A percentile compares a stretch with the other conserved stretches of the same genome.
Evolutionary conservation across 805 yeast genomes (phyloP).

Genomic region (Candida anglica): DNA sequence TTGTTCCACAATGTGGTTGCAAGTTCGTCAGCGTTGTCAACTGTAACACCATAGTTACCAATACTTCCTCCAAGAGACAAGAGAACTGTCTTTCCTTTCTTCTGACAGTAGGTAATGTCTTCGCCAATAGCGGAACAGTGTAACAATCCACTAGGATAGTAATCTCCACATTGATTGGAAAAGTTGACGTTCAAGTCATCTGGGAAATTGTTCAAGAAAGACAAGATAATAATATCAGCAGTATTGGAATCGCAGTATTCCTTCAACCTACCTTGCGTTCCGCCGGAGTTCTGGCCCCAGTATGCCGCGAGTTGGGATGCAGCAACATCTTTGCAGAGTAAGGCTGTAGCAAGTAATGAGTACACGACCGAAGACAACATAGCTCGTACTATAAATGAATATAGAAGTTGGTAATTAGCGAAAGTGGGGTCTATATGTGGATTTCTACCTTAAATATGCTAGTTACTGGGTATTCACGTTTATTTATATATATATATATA

Average conservation of each 20-base stretch:
- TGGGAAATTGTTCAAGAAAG: conserved; percentile 66
- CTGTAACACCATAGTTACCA: conserved; percentile 40
- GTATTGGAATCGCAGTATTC: conserved; percentile 60
- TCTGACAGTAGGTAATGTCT: conserved; percentile 72
- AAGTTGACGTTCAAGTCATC: conserved; percentile 14
- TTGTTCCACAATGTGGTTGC: conserved; percentile 37
- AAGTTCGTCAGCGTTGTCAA: conserved; percentile 53
- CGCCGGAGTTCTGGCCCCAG: conserved; percentile 83
- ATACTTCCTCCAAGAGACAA: conserved; percentile 56
- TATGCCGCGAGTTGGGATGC: conserved; percentile 64
- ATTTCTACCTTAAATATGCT: no score
- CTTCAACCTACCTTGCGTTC: conserved; percentile 18
- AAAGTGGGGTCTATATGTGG: no score
- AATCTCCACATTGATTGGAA: conserved; percentile 16
- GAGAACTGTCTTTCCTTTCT: conserved; percentile 65
- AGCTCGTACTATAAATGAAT: no score
- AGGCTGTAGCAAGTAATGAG: conserved; percentile 1
- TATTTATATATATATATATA: no score
- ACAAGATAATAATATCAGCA: conserved; percentile 64
- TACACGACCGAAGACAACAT: conserved; percentile 1
- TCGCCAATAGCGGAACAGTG: conserved; percentile 34
- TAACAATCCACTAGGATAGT: conserved; percentile 4
- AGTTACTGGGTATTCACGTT: no score
- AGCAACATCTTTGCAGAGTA: conserved; percentile 19
- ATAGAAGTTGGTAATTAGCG: no score